Percentiles rank a stretch among this genome's conserved stretches.
phyloP scores from a whole-genome alignment of 164 flowering plant species.

The Tetrastigma voinierianum region DNA sequence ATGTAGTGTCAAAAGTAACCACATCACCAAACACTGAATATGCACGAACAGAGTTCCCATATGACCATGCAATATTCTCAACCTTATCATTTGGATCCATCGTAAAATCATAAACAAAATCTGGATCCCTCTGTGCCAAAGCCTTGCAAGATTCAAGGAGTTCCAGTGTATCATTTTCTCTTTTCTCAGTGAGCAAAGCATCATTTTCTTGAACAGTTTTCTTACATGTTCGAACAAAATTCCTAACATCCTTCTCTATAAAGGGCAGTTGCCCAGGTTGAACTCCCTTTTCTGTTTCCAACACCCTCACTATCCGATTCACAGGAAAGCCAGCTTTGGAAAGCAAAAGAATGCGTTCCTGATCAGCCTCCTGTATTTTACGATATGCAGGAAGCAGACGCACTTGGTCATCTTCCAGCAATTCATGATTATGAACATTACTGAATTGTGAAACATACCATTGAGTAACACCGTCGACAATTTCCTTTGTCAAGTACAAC shows the following conservation, averaged over 20 bases:
- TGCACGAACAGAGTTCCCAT: conserved; percentile 30
- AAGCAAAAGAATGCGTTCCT: conserved; percentile 34
- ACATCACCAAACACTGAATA: conserved; percentile 31
- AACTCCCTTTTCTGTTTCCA: conserved; percentile 41
- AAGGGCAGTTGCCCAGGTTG: conserved; percentile 42
- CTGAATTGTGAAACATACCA: conserved; percentile 42
- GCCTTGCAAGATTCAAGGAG: conserved; percentile 37
- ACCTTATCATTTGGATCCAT: conserved; percentile 28
- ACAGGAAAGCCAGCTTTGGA: conserved; percentile 46
- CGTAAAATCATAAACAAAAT: conserved; percentile 31
- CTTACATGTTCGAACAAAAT: conserved; percentile 35
- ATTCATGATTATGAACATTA: conserved; percentile 43
- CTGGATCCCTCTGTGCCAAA: conserved; percentile 26
- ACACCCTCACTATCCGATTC: conserved; percentile 31
- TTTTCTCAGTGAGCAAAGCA: conserved; percentile 33
- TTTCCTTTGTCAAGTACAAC: conserved; percentile 33
- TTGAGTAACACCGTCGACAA: conserved; percentile 30
- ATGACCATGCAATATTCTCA: conserved; percentile 40
- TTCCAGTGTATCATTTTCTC: conserved; percentile 32
- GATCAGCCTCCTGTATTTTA: conserved; percentile 38
- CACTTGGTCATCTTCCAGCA: conserved; percentile 41
- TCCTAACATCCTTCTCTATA: conserved; percentile 41
- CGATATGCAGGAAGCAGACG: conserved; percentile 42
- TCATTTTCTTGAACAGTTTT: conserved; percentile 41
- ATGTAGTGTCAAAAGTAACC: conserved; percentile 30